phyloP scores from a whole-genome alignment of 1,284 basidiomycete species.

The Pseudozyma pruni region DNA sequence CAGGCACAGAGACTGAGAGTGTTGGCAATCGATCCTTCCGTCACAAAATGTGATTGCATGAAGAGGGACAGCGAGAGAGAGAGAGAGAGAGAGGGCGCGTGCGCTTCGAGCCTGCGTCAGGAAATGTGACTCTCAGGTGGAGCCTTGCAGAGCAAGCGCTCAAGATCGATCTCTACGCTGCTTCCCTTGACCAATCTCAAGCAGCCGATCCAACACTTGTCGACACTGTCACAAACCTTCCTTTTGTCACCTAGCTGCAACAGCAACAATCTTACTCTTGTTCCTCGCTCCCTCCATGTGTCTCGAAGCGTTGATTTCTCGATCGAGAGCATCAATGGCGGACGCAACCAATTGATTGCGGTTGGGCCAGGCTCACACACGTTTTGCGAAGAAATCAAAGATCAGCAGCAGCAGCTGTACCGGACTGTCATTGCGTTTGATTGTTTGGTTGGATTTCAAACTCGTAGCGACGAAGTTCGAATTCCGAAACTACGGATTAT shows the following conservation, averaged over 20 bases:
- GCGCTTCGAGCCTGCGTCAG: conserved; percentile 10
- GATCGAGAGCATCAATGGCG: no score
- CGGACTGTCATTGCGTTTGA: conserved; percentile 23
- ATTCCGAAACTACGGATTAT: not conserved
- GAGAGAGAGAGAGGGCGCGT: conserved; percentile 3
- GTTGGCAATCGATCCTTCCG: conserved; percentile 8
- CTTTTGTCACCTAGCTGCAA: no score
- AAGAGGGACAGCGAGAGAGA: no score
- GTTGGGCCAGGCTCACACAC: not conserved
- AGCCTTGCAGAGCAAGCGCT: conserved; percentile 1
- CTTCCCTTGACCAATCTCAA: no score
- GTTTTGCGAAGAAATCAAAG: not conserved
- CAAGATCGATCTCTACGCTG: not conserved
- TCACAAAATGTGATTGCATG: not conserved
- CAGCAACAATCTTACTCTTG: not conserved
- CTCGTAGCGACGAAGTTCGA: not conserved
- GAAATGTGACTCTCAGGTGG: not conserved
- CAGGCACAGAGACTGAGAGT: no score
- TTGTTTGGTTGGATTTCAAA: not conserved
- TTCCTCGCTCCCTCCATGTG: not conserved
- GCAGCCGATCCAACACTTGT: no score
- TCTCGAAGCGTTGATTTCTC: no score
- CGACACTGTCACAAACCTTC: no score
- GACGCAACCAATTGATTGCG: not conserved
- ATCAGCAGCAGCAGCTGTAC: conserved; percentile 2